A percentile compares a stretch with the other conserved stretches of the same genome.
Conservation (phyloP, 1,284 basidiomycete genomes). For the Megacollybia platyphylla region DNA sequence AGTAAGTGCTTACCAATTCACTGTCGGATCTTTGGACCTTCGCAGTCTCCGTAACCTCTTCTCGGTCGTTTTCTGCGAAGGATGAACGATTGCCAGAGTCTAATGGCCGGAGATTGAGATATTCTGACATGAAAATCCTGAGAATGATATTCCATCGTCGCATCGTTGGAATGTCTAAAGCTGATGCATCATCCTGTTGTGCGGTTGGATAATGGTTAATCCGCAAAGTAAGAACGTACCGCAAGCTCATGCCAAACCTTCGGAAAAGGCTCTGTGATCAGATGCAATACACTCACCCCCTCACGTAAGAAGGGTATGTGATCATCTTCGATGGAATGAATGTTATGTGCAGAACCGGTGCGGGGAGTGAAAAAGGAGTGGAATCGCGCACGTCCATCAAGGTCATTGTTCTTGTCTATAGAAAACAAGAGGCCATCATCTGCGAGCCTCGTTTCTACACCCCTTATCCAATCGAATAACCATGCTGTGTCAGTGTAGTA, state of each 20-base stretch:
- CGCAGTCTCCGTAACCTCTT: no score
- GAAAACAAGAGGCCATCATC: slow-evolving; percentile 47
- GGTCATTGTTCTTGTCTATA: slow-evolving; percentile 26
- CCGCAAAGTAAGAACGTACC: slow-evolving; percentile 25
- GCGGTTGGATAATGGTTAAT: slow-evolving; percentile 3
- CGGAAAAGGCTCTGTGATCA: slow-evolving; percentile 89
- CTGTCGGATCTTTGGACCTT: no score
- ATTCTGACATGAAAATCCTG: slow-evolving; percentile 83
- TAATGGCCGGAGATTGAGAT: slow-evolving; percentile 61
- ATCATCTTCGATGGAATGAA: slow-evolving; percentile 81
- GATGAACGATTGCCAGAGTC: neutral
- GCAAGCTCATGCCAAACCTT: slow-evolving; percentile 79
- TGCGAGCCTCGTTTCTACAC: slow-evolving; percentile 55
- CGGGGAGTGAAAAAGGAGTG: slow-evolving; percentile 54
- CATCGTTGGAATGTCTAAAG: slow-evolving; percentile 79
- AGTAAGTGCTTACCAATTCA: no score
- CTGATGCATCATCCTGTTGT: slow-evolving; percentile 74
- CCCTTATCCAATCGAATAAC: slow-evolving; percentile 70
- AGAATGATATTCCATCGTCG: slow-evolving; percentile 84
- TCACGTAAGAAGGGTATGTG: slow-evolving; percentile 81
- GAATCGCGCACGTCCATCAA: slow-evolving; percentile 23
- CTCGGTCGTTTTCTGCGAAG: no score
- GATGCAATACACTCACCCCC: slow-evolving; percentile 84
- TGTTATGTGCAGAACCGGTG: slow-evolving; percentile 21
- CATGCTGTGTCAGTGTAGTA: slow-evolving; percentile 86